Evolutionary conservation across 257 asterid genomes (phyloP), one percentile per base, ranked within the genome.

Genomic region (Apocynum venetum): DNA sequence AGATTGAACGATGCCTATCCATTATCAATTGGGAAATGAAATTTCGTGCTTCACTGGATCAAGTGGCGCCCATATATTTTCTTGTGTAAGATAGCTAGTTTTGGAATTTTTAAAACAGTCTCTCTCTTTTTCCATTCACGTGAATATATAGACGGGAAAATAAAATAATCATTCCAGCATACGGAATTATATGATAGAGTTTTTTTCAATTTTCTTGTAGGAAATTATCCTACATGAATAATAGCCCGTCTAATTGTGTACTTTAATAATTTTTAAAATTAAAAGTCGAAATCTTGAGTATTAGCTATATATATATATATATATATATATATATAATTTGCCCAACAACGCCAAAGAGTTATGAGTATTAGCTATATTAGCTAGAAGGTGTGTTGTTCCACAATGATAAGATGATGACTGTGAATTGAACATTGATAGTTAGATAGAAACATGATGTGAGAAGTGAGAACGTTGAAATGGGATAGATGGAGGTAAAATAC

Each of bases 371-470:
- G 47, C 47, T 47, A 47, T 47, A 47, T 53, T 53, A 53, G 60
- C 17, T 53, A 17, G n/a, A 15, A 53, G 6, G 60, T 15, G 60
- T 14, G 20, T 53, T 53, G 0, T 19, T 20, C 35, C 15, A 19
- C 40, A 59, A n/a, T 59, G 38, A 25, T 59, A 25, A 25, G 40
- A n/a, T n/a, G 69, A 36, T 64, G 70, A 65, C 8, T 35, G 47
- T 12, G 46, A 65, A 40, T 38, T 36, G 46, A 65, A 65, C 70
- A 64, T 4, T 38, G 71, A 40, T 65, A 65, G 71, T 65, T 65
- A 65, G 71, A 65, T 65, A 65, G 43, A 65, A 65, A 65, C 12
- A 65, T 65, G 71, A 65, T 65, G 71, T 65, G 49, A 65, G 6
- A 25, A 25, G 31, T 25, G 31, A 25, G 31, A 25, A 25, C 31